Conservation (phyloP, 306 rosid species). For the Rosa rugosa region DNA sequence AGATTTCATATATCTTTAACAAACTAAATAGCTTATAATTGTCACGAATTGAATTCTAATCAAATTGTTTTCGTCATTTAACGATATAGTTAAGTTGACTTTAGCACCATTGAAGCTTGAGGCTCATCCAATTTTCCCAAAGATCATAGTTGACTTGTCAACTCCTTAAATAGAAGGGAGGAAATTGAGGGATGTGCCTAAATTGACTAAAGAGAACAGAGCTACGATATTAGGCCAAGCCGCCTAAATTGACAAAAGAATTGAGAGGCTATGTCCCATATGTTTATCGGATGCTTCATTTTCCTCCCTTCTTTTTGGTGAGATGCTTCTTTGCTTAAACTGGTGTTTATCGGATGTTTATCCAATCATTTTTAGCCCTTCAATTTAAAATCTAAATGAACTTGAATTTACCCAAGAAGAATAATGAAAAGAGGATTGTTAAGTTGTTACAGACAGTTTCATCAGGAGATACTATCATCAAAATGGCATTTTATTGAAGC, state of each 20-base stretch:
- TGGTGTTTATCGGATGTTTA: too few relatives aligned
- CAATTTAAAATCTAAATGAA: too few relatives aligned
- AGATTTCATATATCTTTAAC: not conserved
- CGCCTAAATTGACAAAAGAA: constrained; percentile 1
- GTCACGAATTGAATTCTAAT: not conserved
- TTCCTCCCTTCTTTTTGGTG: not conserved
- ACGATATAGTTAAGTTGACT: not conserved
- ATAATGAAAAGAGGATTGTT: not conserved
- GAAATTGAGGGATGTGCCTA: not conserved
- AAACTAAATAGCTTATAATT: not conserved
- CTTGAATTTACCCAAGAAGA: not conserved
- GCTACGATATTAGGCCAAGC: not conserved
- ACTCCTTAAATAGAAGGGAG: not conserved
- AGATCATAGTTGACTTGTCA: not conserved
- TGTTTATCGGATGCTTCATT: not conserved
- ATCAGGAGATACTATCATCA: not conserved
- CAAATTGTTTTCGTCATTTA: not conserved
- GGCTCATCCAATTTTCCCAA: not conserved
- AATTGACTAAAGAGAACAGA: not conserved
- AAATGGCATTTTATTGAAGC: constrained; percentile 1
- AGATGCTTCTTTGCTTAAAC: not conserved
- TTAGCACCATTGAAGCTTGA: not conserved
- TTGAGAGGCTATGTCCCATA: not conserved
- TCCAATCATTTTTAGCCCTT: too few relatives aligned
- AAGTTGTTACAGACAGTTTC: not conserved